Base-by-base conservation (phyloP, 139 green algal genomes). In the Chlorella sorokiniana region DNA sequence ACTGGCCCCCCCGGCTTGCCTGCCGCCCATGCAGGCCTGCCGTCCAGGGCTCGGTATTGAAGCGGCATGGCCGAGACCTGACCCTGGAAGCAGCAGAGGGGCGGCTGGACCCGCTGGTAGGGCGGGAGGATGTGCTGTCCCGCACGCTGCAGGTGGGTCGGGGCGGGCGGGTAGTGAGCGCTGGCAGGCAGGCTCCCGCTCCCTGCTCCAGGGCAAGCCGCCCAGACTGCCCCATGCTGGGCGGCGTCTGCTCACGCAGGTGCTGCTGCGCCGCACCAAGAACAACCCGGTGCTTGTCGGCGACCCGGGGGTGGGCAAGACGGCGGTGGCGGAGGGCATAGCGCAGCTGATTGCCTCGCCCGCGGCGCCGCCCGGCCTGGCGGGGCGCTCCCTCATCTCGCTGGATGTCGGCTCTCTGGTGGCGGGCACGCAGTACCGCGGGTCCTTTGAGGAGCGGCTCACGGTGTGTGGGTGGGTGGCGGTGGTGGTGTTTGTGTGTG, bases 241-340 rank as follows among this genome's bases (percentile, higher is more conserved):
- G n/a, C n/a, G n/a, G n/a, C n/a, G n/a, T n/a, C n/a, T n/a, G n/a
- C n/a, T n/a, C n/a, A n/a, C n/a, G 33, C 90, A 98, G 90, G 90
- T 98, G 54, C 85, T 98, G 41, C 86, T 95, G 35, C 85, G 95
- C 11, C 89, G 95, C 38, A 96, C 93, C 56, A 98, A 95, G 85
- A 97, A 98, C 90, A 98, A 98, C 89, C 95, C 95, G 16, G 88
- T 93, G 51, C 86, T 98, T 35, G 93, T 98, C 29, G 95, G 95
- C 3, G 95, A 98, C 67, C 93, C 95, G 1, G 95, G 95, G 25
- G 94, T 97, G 42, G 95, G 94, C 67, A 96, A 96, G 83, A 93
- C 93, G 1, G 94, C 94, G 10, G 84, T 98, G 37, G 93, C 91
- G 38, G 95, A 98, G 87, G 95, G 95, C 69, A 90, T 98, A 3